phyloP scores from a whole-genome alignment of 164 flowering plant genomes.

The Paratinospora sagittata region DNA sequence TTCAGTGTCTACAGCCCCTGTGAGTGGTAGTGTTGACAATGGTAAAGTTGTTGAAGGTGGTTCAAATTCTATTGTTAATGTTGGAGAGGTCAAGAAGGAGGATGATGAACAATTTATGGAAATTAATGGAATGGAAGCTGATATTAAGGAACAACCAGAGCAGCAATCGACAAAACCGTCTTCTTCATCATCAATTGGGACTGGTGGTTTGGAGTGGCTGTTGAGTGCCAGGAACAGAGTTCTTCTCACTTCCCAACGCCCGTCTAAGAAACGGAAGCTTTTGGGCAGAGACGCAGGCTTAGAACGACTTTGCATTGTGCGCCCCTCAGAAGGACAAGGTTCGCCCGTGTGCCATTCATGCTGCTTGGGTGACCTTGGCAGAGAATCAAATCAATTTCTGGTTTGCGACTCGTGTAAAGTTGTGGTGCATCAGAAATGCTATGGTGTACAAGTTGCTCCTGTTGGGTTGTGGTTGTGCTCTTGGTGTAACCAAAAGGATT shows the following conservation, averaged over 20 bases:
- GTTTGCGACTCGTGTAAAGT: slow-evolving; percentile 63
- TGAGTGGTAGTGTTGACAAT: background rate
- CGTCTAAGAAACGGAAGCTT: slow-evolving; percentile 80
- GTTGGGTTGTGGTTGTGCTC: slow-evolving; percentile 68
- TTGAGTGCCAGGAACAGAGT: slow-evolving; percentile 64
- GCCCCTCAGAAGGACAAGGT: slow-evolving; percentile 39
- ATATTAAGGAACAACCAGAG: slow-evolving; percentile 6
- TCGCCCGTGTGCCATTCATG: slow-evolving; percentile 61
- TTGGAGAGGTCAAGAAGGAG: slow-evolving; percentile 9
- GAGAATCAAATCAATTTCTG: slow-evolving; percentile 38
- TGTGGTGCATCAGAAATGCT: slow-evolving; percentile 79
- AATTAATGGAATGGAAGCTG: slow-evolving; percentile 19
- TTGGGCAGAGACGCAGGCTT: slow-evolving; percentile 67
- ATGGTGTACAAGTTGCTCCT: slow-evolving; percentile 56
- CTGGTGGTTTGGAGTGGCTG: slow-evolving; percentile 57
- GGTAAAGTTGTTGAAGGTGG: slow-evolving; percentile 10
- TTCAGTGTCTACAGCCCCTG: slow-evolving; percentile 7
- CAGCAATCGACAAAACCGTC: slow-evolving; percentile 2
- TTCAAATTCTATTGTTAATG: slow-evolving; percentile 2
- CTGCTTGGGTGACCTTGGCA: slow-evolving; percentile 36
- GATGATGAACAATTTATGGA: slow-evolving; percentile 18
- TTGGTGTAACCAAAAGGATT: slow-evolving; percentile 57
- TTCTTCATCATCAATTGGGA: slow-evolving; percentile 11
- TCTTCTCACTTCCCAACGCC: slow-evolving; percentile 62
- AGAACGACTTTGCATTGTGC: slow-evolving; percentile 49